Conservation (phyloP, 352 stramenopile genomes). For the Pythium aquatile region DNA sequence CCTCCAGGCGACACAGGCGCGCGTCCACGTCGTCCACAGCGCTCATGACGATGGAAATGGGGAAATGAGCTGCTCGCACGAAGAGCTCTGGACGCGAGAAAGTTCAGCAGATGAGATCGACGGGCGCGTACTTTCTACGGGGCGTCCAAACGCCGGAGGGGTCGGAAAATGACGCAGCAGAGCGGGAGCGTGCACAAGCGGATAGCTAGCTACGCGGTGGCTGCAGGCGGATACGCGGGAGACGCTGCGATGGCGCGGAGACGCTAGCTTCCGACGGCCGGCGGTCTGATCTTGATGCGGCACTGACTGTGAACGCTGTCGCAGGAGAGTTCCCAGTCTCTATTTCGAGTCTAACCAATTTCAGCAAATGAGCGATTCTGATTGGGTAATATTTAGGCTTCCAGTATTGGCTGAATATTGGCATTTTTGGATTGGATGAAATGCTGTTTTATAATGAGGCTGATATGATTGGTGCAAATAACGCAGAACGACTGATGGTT, state of each 20-base stretch:
- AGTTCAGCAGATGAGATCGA: background rate
- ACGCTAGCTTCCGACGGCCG: background rate
- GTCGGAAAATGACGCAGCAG: background rate
- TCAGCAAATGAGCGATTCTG: background rate
- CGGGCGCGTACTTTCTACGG: background rate
- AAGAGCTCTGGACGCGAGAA: background rate
- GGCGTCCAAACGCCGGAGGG: background rate
- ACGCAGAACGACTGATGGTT: background rate
- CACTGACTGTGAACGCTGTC: background rate
- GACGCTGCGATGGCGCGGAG: slow-evolving; percentile 1
- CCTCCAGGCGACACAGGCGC: slow-evolving; percentile 53
- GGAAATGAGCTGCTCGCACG: background rate
- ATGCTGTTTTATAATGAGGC: background rate
- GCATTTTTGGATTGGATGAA: background rate
- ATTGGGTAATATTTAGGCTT: background rate
- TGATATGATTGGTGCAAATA: too few relatives aligned
- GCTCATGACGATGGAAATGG: slow-evolving; percentile 45
- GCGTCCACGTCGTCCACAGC: slow-evolving; percentile 64
- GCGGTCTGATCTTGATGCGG: background rate
- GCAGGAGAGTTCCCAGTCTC: background rate
- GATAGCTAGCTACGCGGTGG: background rate
- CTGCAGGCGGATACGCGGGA: background rate
- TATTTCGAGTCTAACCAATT: slow-evolving; percentile 1
- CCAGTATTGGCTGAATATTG: slow-evolving; percentile 1
- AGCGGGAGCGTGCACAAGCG: background rate